phyloP scores from a whole-genome alignment of 2,329 filamentous ascomycete species.

The Raffaelea ambrosiae region DNA sequence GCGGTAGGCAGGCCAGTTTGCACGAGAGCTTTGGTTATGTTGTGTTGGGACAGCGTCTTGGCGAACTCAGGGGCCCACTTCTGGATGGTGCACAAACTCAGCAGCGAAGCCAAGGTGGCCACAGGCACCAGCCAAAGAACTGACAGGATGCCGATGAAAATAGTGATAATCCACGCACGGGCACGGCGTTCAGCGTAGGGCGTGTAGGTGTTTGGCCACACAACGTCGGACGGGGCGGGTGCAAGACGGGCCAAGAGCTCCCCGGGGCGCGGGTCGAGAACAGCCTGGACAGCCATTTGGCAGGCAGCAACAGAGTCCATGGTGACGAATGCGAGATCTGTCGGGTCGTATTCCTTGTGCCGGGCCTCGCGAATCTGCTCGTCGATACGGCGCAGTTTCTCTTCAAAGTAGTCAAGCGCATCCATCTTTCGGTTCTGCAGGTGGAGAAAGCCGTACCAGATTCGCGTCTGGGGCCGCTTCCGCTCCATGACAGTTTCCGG shows the following conservation, averaged over 20 bases:
- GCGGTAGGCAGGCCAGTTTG: conserved; percentile 83
- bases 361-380: conserved; percentile 63
- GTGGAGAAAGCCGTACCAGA: conserved; percentile 72
- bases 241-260: conserved; percentile 78
- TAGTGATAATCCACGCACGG: conserved; percentile 75
- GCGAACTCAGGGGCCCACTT: conserved; percentile 64
- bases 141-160: conserved; percentile 73
- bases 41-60: conserved; percentile 56
- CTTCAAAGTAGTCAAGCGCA: conserved; percentile 90
- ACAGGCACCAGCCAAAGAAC: conserved; percentile 84
- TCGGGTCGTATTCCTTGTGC: conserved; percentile 66
- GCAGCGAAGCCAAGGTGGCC: conserved; percentile 65
- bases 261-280: conserved; percentile 82
- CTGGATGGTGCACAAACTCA: conserved; percentile 74
- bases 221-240: conserved; percentile 82
- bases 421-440: conserved; percentile 68
- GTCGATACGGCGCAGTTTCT: conserved; percentile 71
- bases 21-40: conserved; percentile 65
- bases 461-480: conserved; percentile 58
- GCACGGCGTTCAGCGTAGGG: conserved; percentile 64
- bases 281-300: conserved; percentile 94
- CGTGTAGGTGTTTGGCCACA: conserved; percentile 90
- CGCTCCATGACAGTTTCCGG: conserved; percentile 29
- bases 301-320: conserved; percentile 91
- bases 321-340: conserved; percentile 86